Evolutionary conservation across 2,329 filamentous ascomycete species (phyloP).

Genomic region (Beauveria brongniartii): DNA sequence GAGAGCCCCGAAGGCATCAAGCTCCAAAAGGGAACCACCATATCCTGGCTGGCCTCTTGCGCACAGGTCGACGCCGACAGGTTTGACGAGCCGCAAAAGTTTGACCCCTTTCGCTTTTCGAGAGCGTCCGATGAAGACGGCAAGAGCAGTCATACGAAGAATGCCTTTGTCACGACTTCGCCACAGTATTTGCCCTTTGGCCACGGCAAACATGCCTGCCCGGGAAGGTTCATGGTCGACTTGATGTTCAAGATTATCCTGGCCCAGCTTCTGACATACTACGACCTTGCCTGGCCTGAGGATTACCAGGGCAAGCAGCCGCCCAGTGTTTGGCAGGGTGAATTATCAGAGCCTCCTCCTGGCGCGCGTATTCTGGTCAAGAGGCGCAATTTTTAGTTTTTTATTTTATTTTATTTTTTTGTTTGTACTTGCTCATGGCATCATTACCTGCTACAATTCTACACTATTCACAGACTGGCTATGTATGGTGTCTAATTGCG

Average conservation of each 20-base stretch:
- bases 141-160: neutral
- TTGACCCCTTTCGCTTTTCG: slow-evolving; percentile 39
- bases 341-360: neutral
- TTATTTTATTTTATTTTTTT: too few species aligned
- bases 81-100: slow-evolving; percentile 29
- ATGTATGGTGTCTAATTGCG: too few species aligned
- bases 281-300: slow-evolving; percentile 34
- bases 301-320: neutral
- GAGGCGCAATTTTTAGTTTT: neutral
- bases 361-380: neutral
- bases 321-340: neutral
- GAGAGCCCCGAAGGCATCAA: slow-evolving; percentile 24
- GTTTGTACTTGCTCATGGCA: too few species aligned
- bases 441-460: too few species aligned
- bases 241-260: slow-evolving; percentile 44
- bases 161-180: slow-evolving; percentile 37
- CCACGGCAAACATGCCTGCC: slow-evolving; percentile 43
- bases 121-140: slow-evolving; percentile 11
- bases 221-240: slow-evolving; percentile 44
- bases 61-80: slow-evolving; percentile 22
- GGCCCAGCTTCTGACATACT: slow-evolving; percentile 38
- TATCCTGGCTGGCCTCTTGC: slow-evolving; percentile 25
- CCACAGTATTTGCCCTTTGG: slow-evolving; percentile 42
- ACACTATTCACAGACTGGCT: too few species aligned
- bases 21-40: slow-evolving; percentile 24